Evolutionary conservation across 1,284 basidiomycete species (phyloP).

Genomic region (Gomphus bonarii): DNA sequence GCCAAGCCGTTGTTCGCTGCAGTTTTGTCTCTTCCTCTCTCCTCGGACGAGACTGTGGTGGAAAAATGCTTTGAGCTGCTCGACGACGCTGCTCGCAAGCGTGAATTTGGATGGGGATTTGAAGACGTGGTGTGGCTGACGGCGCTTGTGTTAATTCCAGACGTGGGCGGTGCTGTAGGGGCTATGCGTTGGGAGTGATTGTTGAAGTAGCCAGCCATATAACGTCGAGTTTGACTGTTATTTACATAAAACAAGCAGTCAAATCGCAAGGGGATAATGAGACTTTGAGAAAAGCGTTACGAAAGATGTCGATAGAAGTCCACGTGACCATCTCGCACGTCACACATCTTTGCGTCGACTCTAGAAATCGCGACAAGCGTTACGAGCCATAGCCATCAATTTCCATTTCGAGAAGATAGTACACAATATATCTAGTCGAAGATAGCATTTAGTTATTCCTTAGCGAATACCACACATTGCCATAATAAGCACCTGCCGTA

Average conservation of each 20-base stretch:
- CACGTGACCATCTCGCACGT: not conserved
- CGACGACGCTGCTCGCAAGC: slow-evolving; percentile 28
- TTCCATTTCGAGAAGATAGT: not conserved
- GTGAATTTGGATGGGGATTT: slow-evolving; percentile 19
- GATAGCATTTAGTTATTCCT: slow-evolving; percentile 16
- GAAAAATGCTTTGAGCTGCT: slow-evolving; percentile 65
- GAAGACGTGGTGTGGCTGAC: slow-evolving; percentile 12
- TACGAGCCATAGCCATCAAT: too few species aligned
- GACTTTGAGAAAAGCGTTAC: not conserved
- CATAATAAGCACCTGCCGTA: slow-evolving; percentile 60
- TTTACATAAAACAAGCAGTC: not conserved
- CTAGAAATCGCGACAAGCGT: not conserved
- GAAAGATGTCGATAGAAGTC: not conserved
- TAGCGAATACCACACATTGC: slow-evolving; percentile 45
- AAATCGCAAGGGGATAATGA: not conserved
- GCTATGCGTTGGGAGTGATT: slow-evolving; percentile 51
- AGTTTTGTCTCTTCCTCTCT: slow-evolving; percentile 34
- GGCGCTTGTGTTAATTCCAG: not conserved
- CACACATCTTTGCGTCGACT: not conserved
- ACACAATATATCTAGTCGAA: not conserved
- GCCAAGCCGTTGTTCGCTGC: slow-evolving; percentile 24
- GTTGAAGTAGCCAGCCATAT: slow-evolving; percentile 57
- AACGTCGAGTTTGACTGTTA: not conserved
- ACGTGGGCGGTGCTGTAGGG: slow-evolving; percentile 12
- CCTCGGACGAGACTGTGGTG: slow-evolving; percentile 44